phyloP scores from a whole-genome alignment of 139 green algal genomes.

The Chloropicon primus region DNA sequence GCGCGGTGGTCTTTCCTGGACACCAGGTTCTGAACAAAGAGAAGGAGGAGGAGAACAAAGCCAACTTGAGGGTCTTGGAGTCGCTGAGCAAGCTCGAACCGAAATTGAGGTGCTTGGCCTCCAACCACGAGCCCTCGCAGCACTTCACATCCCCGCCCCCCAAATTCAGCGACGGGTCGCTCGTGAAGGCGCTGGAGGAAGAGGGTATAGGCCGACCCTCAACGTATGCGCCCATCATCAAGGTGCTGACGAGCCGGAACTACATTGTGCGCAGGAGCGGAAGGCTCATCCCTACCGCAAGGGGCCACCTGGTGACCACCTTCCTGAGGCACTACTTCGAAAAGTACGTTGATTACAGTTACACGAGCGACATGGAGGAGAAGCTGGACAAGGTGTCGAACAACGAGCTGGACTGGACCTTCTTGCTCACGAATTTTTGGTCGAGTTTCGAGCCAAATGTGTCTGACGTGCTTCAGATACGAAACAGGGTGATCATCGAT shows the following conservation, averaged over 20 bases:
- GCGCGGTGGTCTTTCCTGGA: slow-evolving; percentile 28
- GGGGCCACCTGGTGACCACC: slow-evolving; percentile 47
- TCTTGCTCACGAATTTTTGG: neutral
- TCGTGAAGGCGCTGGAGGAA: slow-evolving; percentile 75
- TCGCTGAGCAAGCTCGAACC: slow-evolving; percentile 2
- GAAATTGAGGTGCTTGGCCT: neutral
- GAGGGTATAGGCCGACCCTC: slow-evolving; percentile 76
- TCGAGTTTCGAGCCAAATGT: slow-evolving; percentile 28
- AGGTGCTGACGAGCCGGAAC: slow-evolving; percentile 44
- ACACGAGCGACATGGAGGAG: slow-evolving; percentile 49
- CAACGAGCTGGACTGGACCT: neutral
- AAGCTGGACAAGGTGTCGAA: slow-evolving; percentile 27
- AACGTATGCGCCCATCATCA: slow-evolving; percentile 76
- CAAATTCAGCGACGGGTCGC: slow-evolving; percentile 56
- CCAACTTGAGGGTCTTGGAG: neutral
- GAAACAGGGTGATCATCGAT: slow-evolving; percentile 41
- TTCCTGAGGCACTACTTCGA: slow-evolving; percentile 69
- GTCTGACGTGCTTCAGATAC: slow-evolving; percentile 12
- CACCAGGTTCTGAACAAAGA: slow-evolving; percentile 24
- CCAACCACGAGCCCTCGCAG: slow-evolving; percentile 12
- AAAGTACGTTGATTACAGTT: slow-evolving; percentile 63
- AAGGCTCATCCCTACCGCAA: slow-evolving; percentile 34
- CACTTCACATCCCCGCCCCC: slow-evolving; percentile 63
- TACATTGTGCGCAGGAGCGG: slow-evolving; percentile 4
- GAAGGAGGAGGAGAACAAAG: neutral